Percentiles rank a stretch among this genome's conserved stretches.
Evolutionary conservation across 1,139 yeast genomes (phyloP).

Genomic region (Debaryomycetaceae sp.): DNA sequence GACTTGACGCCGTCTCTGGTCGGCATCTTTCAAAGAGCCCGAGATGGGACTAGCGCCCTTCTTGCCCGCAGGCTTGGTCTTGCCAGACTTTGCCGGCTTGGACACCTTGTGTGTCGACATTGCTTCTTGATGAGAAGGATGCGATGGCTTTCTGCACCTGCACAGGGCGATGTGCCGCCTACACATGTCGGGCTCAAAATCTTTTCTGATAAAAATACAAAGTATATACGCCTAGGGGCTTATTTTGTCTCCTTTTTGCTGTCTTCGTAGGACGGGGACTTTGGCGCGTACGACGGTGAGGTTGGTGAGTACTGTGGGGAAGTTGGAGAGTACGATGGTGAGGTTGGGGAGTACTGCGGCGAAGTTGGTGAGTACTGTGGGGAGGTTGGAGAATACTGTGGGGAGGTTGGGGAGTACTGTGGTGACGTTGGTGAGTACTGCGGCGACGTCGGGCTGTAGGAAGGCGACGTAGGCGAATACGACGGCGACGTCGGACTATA

Average conservation of each 20-base stretch:
- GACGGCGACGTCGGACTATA: constrained; percentile 62
- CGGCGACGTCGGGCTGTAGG: constrained; percentile 66
- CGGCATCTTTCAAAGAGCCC: constrained; percentile 38
- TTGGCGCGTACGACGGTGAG: constrained; percentile 49
- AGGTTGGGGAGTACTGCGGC: constrained; percentile 53
- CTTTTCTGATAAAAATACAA: constrained; percentile 6
- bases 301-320: constrained; percentile 29
- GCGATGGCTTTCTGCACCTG: too few species aligned
- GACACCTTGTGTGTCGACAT: too few species aligned
- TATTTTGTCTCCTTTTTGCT: constrained; percentile 9
- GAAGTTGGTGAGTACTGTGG: constrained; percentile 51
- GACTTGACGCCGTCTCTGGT: constrained; percentile 45
- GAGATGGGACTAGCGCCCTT: constrained; percentile 7
- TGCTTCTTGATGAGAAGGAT: too few species aligned
- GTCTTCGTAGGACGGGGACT: constrained; percentile 9
- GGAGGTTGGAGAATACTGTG: constrained; percentile 57
- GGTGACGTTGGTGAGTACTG: constrained; percentile 62
- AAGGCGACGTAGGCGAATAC: constrained; percentile 61
- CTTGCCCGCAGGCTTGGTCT: not conserved
- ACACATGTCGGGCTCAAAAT: too few species aligned
- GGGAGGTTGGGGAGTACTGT: constrained; percentile 56
- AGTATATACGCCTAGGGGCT: not conserved
- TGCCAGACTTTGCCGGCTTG: too few species aligned
- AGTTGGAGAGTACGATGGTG: constrained; percentile 34
- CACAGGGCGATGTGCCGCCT: too few species aligned